phyloP scores from a whole-genome alignment of 208 protist species.

The Leishmania turanica region DNA sequence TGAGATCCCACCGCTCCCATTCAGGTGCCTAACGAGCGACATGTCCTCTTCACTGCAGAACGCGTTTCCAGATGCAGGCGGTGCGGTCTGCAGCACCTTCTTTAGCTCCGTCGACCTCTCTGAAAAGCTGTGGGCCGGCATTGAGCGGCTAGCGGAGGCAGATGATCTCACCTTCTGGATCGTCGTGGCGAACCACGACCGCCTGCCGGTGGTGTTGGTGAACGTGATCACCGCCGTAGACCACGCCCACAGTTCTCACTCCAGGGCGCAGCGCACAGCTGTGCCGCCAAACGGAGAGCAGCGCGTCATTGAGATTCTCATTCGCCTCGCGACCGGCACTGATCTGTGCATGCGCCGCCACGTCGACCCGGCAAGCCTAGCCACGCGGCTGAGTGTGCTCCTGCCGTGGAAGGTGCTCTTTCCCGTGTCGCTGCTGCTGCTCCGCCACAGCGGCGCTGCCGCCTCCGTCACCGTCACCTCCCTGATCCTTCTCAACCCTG shows the following conservation, averaged over 20 bases:
- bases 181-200: conserved; percentile 61
- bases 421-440: conserved; percentile 48
- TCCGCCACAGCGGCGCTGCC: conserved; percentile 53
- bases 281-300: conserved; percentile 47
- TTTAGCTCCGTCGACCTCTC: conserved; percentile 66
- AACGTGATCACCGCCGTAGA: conserved; percentile 65
- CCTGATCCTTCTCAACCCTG: conserved; percentile 60
- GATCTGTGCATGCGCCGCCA: conserved; percentile 35
- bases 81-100: conserved; percentile 60
- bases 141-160: conserved; percentile 53
- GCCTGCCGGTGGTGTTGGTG: conserved; percentile 40
- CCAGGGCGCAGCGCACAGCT: conserved; percentile 30
- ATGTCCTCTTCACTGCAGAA: conserved; percentile 27
- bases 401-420: conserved; percentile 58
- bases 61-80: conserved; percentile 60
- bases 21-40: neutral
- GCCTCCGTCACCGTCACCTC: conserved; percentile 68
- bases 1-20: neutral
- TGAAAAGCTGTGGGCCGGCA: conserved; percentile 66
- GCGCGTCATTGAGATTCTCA: conserved; percentile 46
- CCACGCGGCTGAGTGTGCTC: conserved; percentile 40
- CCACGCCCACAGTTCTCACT: conserved; percentile 66
- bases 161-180: conserved; percentile 90
- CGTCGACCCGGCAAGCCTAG: conserved; percentile 45
- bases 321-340: conserved; percentile 60